Conservation (phyloP, 2,329 filamentous ascomycete species). For the Colletotrichum tropicicola region DNA sequence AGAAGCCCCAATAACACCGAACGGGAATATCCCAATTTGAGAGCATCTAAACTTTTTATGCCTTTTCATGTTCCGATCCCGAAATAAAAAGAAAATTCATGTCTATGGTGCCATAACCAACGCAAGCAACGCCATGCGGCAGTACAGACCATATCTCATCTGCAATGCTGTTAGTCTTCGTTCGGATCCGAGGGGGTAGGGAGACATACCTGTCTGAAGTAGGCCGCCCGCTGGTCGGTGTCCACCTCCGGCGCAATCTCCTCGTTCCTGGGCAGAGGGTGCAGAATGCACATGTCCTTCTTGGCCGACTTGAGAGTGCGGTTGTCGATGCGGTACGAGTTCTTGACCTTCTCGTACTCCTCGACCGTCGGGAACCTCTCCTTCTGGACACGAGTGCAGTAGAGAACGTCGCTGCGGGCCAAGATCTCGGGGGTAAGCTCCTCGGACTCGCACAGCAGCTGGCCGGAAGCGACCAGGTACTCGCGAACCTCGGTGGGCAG, state of each 20-base stretch:
- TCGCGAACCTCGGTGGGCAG: constrained; percentile 81
- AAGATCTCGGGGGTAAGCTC: constrained; percentile 88
- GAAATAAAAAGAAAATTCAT: constrained; percentile 28
- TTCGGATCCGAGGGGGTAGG: background rate
- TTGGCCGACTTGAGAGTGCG: constrained; percentile 90
- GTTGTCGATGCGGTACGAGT: constrained; percentile 90
- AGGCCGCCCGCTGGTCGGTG: constrained; percentile 94
- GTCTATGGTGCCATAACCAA: constrained; percentile 74
- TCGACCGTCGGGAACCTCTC: constrained; percentile 87
- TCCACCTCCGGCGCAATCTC: constrained; percentile 97
- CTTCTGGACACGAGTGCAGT: constrained; percentile 96
- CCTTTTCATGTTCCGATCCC: constrained; percentile 9
- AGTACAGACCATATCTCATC: constrained; percentile 99
- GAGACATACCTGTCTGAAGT: constrained; percentile 94
- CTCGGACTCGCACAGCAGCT: constrained; percentile 79
- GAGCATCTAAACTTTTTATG: constrained; percentile 24
- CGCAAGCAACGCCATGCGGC: constrained; percentile 95
- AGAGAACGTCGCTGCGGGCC: constrained; percentile 87
- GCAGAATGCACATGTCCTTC: constrained; percentile 92
- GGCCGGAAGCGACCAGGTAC: constrained; percentile 75
- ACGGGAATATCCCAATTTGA: background rate
- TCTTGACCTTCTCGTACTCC: constrained; percentile 88
- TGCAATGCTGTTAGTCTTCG: constrained; percentile 57
- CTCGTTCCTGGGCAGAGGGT: constrained; percentile 91
- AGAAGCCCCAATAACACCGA: constrained; percentile 18